Conservation (phyloP, 2,329 filamentous ascomycete genomes). For the Neocucurbitaria cava region DNA sequence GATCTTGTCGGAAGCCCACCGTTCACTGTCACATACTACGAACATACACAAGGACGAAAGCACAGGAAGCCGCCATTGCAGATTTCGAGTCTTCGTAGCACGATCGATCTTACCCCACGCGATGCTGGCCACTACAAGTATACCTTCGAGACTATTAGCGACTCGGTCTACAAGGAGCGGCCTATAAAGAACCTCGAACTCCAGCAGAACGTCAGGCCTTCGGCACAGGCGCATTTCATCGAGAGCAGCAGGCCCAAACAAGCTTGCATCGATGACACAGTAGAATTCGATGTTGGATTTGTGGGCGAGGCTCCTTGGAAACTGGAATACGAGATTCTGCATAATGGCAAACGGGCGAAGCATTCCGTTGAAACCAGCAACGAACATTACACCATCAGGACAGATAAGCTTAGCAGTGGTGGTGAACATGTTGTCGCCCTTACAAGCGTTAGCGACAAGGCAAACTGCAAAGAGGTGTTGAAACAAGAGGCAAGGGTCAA, state of each 20-base stretch:
- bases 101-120: slow-evolving; percentile 82
- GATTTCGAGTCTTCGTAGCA: slow-evolving; percentile 74
- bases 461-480: slow-evolving; percentile 84
- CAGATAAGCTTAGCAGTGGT: slow-evolving; percentile 75
- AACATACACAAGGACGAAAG: slow-evolving; percentile 67
- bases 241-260: slow-evolving; percentile 64
- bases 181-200: slow-evolving; percentile 65
- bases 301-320: slow-evolving; percentile 86
- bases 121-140: slow-evolving; percentile 88
- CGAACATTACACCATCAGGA: slow-evolving; percentile 73
- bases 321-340: slow-evolving; percentile 90
- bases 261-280: slow-evolving; percentile 83
- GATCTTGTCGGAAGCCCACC: slow-evolving; percentile 92
- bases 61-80: slow-evolving; percentile 59
- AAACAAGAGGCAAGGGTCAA: slow-evolving; percentile 85
- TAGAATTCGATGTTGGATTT: slow-evolving; percentile 76
- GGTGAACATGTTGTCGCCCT: slow-evolving; percentile 90
- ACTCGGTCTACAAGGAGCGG: slow-evolving; percentile 75
- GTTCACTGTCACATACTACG: slow-evolving; percentile 81
- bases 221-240: slow-evolving; percentile 77
- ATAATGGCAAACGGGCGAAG: slow-evolving; percentile 83
- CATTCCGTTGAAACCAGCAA: slow-evolving; percentile 69
- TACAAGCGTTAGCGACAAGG: slow-evolving; percentile 83
- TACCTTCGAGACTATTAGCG: slow-evolving; percentile 79
- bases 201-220: slow-evolving; percentile 91